Evolutionary conservation across 257 asterid species (phyloP).

Genomic region (Ajuga chamaepitys): DNA sequence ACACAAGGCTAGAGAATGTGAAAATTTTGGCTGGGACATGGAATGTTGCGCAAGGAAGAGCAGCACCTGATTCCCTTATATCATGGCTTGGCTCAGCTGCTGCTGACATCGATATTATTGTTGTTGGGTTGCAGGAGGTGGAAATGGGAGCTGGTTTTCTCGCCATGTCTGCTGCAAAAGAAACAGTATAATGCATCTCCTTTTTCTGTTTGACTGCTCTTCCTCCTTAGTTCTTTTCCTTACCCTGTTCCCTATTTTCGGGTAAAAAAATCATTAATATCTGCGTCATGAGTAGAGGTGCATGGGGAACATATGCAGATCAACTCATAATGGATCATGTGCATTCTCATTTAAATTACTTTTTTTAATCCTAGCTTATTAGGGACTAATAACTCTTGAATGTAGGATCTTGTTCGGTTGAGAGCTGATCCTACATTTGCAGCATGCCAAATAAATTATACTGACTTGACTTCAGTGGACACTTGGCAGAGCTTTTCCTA

Average conservation of each 20-base stretch:
- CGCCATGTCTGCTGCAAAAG: constrained; percentile 98
- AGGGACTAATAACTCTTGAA: background rate
- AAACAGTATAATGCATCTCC: constrained; percentile 56
- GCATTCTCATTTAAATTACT: background rate
- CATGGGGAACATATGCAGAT: background rate
- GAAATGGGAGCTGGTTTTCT: constrained; percentile 99
- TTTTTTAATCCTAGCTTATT: too few relatives aligned
- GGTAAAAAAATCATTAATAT: background rate
- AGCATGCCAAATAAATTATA: background rate
- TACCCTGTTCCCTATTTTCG: background rate
- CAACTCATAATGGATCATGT: background rate
- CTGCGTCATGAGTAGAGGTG: constrained; percentile 3
- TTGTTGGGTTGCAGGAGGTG: constrained; percentile 95
- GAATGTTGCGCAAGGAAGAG: constrained; percentile 98
- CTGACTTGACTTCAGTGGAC: background rate
- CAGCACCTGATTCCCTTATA: constrained; percentile 78
- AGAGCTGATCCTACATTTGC: background rate
- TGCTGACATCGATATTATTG: constrained; percentile 60
- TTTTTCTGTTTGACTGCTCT: background rate
- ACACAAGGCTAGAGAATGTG: constrained; percentile 71
- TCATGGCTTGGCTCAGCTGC: constrained; percentile 90
- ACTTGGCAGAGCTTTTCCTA: background rate
- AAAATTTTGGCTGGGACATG: constrained; percentile 94
- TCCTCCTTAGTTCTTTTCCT: background rate
- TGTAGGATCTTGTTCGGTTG: background rate